Evolutionary conservation across 176 grass and related monocot species (phyloP), one percentile per base, ranked within the genome.

Genomic region (Hordeum marinum): DNA sequence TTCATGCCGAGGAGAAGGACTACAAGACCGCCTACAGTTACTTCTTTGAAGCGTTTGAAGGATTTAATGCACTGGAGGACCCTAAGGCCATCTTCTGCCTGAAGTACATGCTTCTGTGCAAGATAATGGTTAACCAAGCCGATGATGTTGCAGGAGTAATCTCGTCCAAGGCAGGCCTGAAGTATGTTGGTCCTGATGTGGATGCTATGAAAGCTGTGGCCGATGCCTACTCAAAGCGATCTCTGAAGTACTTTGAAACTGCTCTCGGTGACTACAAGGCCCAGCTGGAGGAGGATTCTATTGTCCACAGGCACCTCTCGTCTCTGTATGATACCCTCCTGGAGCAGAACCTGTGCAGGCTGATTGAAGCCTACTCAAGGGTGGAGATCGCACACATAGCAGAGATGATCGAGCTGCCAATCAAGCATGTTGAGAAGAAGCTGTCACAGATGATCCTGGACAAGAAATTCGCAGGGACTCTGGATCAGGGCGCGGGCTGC

Each of bases 1-100:
- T 97, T 65, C 92, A 94, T 87, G 94, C 90, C 1, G 94, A 97
- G 68, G 94, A 97, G 68, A 97, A 97, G 80, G 94, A 94, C 64
- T 94, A 97, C 79, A 97, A 97, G 77, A 97, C 92, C 42, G 92
- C 73, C 13, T 97, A 97, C 79, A 94, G 94, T 82, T 97, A 97
- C 82, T 97, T 94, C 78, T 94, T 97, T 37, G 94, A 97, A 84
- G 94, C 94, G 35, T 94, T 92, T 54, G 72, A 75, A 75, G 43
- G 26, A 31, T 75, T 75, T 46, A 75, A 75, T 54, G 72, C 72
- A 12, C 72, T 75, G 45, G 72, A 75, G 14, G 72, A 75, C 31
- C 26, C 72, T 12, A 75, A 75, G 45, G 72, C 72, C 43, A 75
- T 75, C 45, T 75, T 75, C 45, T 75, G 72, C 72, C 32, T 75